Conservation (phyloP, 2,329 filamentous ascomycete genomes). For the Fusarium buharicum region DNA sequence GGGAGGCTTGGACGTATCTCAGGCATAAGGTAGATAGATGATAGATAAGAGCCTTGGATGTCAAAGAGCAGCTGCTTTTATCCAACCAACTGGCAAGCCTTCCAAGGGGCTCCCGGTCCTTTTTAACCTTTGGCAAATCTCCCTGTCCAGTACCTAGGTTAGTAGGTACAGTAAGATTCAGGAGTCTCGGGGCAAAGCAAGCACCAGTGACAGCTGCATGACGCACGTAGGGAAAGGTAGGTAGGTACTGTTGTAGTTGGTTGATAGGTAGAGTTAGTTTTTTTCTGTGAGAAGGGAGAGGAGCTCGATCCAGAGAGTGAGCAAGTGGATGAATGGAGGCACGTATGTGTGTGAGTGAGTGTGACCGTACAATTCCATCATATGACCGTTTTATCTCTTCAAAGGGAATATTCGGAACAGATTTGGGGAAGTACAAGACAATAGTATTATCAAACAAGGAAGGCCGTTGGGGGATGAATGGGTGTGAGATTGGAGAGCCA, state of each 20-base stretch:
- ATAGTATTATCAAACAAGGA: conserved; percentile 11
- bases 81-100: conserved; percentile 25
- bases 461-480: conserved; percentile 17
- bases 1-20: conserved; percentile 34
- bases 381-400: conserved; percentile 30
- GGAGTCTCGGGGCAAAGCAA: conserved; percentile 7
- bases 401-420: conserved; percentile 30
- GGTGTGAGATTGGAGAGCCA: conserved; percentile 28
- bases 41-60: background rate
- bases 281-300: conserved; percentile 11
- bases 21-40: conserved; percentile 14
- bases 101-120: conserved; percentile 16
- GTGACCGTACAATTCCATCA: conserved; percentile 34
- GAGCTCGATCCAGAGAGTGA: conserved; percentile 1
- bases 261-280: conserved; percentile 8
- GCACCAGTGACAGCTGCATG: conserved; percentile 35
- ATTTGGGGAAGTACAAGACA: conserved; percentile 28
- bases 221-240: conserved; percentile 20
- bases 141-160: no score
- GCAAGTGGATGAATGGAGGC: conserved; percentile 7
- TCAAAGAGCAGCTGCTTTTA: conserved; percentile 16
- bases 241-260: conserved; percentile 10
- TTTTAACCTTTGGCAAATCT: conserved; percentile 35
- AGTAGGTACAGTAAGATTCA: conserved; percentile 20
- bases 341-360: conserved; percentile 33